These are phyloP conservation scores for Cucurbita maxima DNA, from an alignment of 306 rosid species.

Conservation along the genomic window DNA sequence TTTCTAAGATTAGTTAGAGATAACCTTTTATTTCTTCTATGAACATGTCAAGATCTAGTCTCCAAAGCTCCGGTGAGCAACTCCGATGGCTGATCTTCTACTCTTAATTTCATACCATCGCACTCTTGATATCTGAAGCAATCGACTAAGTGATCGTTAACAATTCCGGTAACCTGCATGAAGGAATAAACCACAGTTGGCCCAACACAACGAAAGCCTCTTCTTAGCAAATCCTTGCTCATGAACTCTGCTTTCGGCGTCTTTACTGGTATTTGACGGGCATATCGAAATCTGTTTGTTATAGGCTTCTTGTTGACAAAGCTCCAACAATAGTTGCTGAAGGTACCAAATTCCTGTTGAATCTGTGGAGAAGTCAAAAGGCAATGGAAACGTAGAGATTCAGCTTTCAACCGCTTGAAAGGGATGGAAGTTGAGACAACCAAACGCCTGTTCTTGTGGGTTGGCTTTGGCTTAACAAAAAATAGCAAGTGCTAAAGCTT, in stretches of 20 bases:
- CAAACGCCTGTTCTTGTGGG: not conserved
- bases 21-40: not conserved
- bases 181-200: conserved; percentile 76
- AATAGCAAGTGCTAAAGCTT: not conserved
- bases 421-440: conserved; percentile 1
- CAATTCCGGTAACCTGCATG: conserved; percentile 83
- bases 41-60: conserved; percentile 10
- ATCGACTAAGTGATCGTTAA: conserved; percentile 57
- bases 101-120: conserved; percentile 18
- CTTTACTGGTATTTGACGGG: conserved; percentile 73
- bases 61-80: conserved; percentile 16
- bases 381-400: conserved; percentile 1
- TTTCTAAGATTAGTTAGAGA: conserved; percentile 14
- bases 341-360: conserved; percentile 71
- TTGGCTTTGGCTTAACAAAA: not conserved
- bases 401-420: not conserved
- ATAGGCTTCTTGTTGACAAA: conserved; percentile 61
- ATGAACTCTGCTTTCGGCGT: conserved; percentile 74
- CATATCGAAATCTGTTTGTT: conserved; percentile 51
- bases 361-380: conserved; percentile 23
- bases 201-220: conserved; percentile 95
- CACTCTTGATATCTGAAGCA: conserved; percentile 63
- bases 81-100: conserved; percentile 11
- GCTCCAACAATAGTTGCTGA: conserved; percentile 76
- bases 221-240: conserved; percentile 80